Percentiles rank a stretch among this genome's conserved stretches.
phyloP scores from a whole-genome alignment of 192 early-diverging fungal species.

The Dissophora globulifera region DNA sequence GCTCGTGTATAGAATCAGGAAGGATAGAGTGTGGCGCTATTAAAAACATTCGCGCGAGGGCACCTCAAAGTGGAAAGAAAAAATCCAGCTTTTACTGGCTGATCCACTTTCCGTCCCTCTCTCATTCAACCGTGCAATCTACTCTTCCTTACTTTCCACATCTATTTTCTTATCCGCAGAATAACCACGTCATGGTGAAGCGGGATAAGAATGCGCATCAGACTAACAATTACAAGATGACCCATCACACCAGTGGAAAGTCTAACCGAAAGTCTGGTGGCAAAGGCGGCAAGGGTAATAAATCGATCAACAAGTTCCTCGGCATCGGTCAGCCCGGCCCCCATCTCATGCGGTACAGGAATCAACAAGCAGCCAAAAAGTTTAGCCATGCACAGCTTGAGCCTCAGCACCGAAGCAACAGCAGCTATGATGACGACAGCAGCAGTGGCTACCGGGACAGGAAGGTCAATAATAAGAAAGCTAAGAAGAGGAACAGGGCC shows the following conservation, averaged over 20 bases:
- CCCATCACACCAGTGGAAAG: slow-evolving; percentile 20
- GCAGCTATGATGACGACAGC: no score
- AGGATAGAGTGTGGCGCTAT: no score
- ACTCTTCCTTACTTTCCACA: not conserved
- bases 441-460: no score
- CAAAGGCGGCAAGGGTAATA: slow-evolving; percentile 31
- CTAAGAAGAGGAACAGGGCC: not conserved
- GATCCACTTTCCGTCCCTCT: no score
- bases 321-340: slow-evolving; percentile 45
- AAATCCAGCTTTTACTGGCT: no score
- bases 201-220: slow-evolving; percentile 34
- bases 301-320: slow-evolving; percentile 46
- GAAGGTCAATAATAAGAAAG: no score
- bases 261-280: slow-evolving; percentile 37
- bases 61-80: no score
- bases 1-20: no score
- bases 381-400: no score
- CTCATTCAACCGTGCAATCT: not conserved
- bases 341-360: slow-evolving; percentile 19
- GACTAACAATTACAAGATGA: slow-evolving; percentile 37
- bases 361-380: slow-evolving; percentile 1
- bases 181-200: slow-evolving; percentile 23
- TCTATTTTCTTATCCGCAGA: not conserved
- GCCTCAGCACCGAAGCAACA: no score
- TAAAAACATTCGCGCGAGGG: no score